phyloP scores from a whole-genome alignment of 768 basidiomycete species.

The Psilocybe cyanescens region DNA sequence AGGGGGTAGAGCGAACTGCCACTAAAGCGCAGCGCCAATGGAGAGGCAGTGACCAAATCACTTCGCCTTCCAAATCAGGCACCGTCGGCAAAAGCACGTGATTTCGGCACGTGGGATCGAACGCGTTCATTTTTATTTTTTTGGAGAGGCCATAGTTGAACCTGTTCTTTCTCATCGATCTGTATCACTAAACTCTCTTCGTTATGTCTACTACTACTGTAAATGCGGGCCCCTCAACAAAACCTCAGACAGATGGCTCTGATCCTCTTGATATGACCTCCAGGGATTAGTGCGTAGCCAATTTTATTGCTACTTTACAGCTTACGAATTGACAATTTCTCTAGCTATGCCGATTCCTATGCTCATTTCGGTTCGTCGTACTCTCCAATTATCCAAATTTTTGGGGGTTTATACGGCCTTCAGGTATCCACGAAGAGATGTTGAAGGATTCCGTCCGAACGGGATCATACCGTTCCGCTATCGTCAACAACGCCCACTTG shows the following conservation, averaged over 20 bases:
- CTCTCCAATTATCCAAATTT: background rate
- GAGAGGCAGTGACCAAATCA: slow-evolving; percentile 11
- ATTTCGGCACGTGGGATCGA: slow-evolving; percentile 16
- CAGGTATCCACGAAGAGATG: slow-evolving; percentile 99
- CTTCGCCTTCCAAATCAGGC: slow-evolving; percentile 4
- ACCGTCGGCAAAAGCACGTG: slow-evolving; percentile 11
- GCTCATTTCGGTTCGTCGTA: slow-evolving; percentile 81
- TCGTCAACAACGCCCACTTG: slow-evolving; percentile 91
- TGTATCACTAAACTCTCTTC: slow-evolving; percentile 4
- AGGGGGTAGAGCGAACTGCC: background rate
- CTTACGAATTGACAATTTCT: slow-evolving; percentile 30
- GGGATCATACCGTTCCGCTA: slow-evolving; percentile 91
- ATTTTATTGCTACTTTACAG: slow-evolving; percentile 31
- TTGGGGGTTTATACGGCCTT: slow-evolving; percentile 8
- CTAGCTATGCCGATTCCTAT: slow-evolving; percentile 94
- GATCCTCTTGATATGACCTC: slow-evolving; percentile 72
- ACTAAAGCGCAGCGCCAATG: background rate
- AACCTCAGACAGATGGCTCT: slow-evolving; percentile 21
- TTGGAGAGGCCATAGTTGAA: background rate
- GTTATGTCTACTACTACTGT: slow-evolving; percentile 26
- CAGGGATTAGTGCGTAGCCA: slow-evolving; percentile 75
- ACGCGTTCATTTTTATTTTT: slow-evolving; percentile 17
- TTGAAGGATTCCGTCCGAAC: slow-evolving; percentile 96
- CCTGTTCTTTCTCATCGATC: slow-evolving; percentile 18
- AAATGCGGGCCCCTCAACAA: slow-evolving; percentile 31